These are phyloP conservation scores for Spathaspora girioi DNA, from an alignment of 805 yeast species.

Conservation along the genomic window DNA sequence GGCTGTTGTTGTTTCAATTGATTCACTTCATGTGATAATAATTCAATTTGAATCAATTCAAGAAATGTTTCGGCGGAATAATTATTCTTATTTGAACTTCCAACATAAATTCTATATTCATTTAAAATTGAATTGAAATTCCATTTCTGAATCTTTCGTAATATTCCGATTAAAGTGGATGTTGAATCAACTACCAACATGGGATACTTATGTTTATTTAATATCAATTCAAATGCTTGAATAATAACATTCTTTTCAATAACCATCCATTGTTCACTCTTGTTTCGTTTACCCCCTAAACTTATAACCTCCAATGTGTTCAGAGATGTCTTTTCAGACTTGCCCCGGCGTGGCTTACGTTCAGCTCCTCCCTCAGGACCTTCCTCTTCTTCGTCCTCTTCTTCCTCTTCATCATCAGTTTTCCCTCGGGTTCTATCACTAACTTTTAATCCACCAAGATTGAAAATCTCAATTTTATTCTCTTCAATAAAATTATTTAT, in stretches of 20 bases:
- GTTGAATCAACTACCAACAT: conserved; percentile 75
- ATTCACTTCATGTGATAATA: conserved; percentile 40
- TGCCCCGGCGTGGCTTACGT: not conserved
- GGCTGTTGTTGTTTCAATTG: conserved; percentile 14
- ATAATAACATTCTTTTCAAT: conserved; percentile 62
- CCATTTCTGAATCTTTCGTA: conserved; percentile 87
- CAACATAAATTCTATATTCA: conserved; percentile 72
- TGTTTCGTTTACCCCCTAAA: conserved; percentile 18
- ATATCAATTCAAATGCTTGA: conserved; percentile 59
- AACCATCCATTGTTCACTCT: conserved; percentile 70
- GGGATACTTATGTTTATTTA: conserved; percentile 65
- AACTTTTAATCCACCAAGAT: conserved; percentile 42
- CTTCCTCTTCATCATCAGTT: conserved; percentile 19
- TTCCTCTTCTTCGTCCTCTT: conserved; percentile 1
- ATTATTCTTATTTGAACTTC: conserved; percentile 55
- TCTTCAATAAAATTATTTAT: conserved; percentile 62
- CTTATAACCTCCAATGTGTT: conserved; percentile 20
- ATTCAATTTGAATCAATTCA: conserved; percentile 62
- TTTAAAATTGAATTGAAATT: conserved; percentile 76
- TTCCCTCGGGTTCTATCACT: conserved; percentile 28
- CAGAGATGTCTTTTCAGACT: not conserved
- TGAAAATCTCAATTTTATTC: conserved; percentile 49
- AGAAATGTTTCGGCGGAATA: conserved; percentile 80
- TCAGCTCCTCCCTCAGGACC: not conserved
- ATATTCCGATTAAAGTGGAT: conserved; percentile 72